Percentiles rank a stretch among this genome's conserved stretches.
phyloP scores from a whole-genome alignment of 108 stramenopile genomes.

The Fragilariopsis cylindrus region DNA sequence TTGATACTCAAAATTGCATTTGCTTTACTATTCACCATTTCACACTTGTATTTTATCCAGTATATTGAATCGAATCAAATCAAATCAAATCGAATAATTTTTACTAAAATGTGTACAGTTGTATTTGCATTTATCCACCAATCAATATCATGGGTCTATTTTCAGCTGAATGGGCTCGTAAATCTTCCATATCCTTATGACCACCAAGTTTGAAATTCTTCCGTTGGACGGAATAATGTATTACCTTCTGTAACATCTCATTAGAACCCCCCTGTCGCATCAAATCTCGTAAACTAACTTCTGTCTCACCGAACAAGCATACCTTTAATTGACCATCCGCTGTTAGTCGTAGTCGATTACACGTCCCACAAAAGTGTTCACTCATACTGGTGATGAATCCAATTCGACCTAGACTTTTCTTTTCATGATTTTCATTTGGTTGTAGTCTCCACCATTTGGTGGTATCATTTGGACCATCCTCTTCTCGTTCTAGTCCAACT shows the following conservation, averaged over 20 bases:
- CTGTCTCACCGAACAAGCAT: slow-evolving; percentile 93
- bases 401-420: slow-evolving; percentile 51
- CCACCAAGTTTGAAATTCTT: slow-evolving; percentile 92
- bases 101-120: too few species aligned
- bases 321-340: slow-evolving; percentile 97
- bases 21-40: too few species aligned
- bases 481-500: slow-evolving; percentile 39
- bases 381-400: slow-evolving; percentile 99
- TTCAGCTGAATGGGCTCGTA: slow-evolving; percentile 66
- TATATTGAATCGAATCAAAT: too few species aligned
- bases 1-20: too few species aligned
- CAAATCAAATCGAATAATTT: too few species aligned
- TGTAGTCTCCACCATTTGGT: slow-evolving; percentile 93
- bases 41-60: too few species aligned
- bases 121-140: slow-evolving; percentile 70
- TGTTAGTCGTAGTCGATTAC: slow-evolving; percentile 97
- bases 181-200: slow-evolving; percentile 76
- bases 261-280: slow-evolving; percentile 60
- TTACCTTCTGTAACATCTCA: slow-evolving; percentile 52
- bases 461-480: slow-evolving; percentile 92
- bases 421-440: slow-evolving; percentile 2
- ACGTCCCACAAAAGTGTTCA: slow-evolving; percentile 95
- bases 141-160: slow-evolving; percentile 98
- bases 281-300: slow-evolving; percentile 86
- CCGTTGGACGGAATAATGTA: slow-evolving; percentile 75